These are phyloP conservation scores for Debaryomycetaceae sp. DNA, from an alignment of 1,139 yeast species.

Conservation along the genomic window DNA sequence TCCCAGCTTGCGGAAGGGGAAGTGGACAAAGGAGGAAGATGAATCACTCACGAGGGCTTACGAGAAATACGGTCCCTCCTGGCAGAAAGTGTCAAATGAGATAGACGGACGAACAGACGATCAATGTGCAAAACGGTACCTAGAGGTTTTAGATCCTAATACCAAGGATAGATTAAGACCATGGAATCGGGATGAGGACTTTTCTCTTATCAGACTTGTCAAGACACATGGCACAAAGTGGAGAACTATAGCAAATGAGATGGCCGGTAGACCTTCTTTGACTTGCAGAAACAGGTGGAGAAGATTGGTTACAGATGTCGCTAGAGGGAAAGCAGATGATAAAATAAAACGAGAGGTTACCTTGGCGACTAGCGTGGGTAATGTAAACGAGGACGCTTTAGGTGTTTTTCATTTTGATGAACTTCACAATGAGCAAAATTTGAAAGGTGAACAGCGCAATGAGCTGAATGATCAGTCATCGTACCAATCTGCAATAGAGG, in stretches of 20 bases:
- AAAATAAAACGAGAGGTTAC: constrained; percentile 35
- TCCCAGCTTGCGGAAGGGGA: constrained; percentile 77
- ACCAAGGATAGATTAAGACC: constrained; percentile 74
- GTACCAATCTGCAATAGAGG: not conserved
- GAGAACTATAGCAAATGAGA: constrained; percentile 72
- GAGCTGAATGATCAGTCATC: not conserved
- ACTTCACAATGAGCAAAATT: not conserved
- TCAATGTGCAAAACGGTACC: constrained; percentile 89
- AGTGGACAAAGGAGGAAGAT: constrained; percentile 89
- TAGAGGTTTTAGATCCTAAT: constrained; percentile 82
- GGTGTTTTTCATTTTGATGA: not conserved
- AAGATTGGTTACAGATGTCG: constrained; percentile 74
- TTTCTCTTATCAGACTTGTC: constrained; percentile 60
- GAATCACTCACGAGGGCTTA: constrained; percentile 59
- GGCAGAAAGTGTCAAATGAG: constrained; percentile 79
- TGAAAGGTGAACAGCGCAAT: not conserved
- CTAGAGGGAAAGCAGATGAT: constrained; percentile 52
- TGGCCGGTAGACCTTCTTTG: constrained; percentile 79
- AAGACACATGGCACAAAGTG: constrained; percentile 82
- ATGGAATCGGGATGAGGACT: constrained; percentile 80
- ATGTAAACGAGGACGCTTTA: constrained; percentile 1
- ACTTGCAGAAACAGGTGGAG: constrained; percentile 94
- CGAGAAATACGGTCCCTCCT: constrained; percentile 67
- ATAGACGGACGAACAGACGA: constrained; percentile 89
- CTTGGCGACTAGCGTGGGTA: constrained; percentile 22